Percentiles rank a stretch among this genome's conserved stretches.
Evolutionary conservation across 2,329 filamentous ascomycete species (phyloP).

Genomic region (Fusarium anguioides): DNA sequence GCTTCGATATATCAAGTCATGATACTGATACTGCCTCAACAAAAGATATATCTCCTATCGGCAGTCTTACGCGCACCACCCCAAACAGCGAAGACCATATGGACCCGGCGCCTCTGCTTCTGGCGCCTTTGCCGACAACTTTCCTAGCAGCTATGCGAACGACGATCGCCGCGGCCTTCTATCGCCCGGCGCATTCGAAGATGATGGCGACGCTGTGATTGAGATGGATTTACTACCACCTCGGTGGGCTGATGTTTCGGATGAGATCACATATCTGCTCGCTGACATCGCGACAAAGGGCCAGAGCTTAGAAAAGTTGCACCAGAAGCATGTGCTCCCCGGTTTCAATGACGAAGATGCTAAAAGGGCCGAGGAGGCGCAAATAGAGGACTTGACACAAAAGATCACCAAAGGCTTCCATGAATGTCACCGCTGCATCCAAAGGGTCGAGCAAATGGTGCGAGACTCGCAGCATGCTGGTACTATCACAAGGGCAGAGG

Average conservation of each 20-base stretch:
- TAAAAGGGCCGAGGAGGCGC: constrained; percentile 84
- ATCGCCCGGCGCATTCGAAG: constrained; percentile 78
- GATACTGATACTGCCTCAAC: constrained; percentile 14
- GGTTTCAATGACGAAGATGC: constrained; percentile 96
- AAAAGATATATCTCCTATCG: constrained; percentile 96
- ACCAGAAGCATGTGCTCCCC: constrained; percentile 96
- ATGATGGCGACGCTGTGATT: constrained; percentile 94
- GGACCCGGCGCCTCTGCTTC: constrained; percentile 60
- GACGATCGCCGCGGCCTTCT: constrained; percentile 82
- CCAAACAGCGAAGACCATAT: constrained; percentile 83
- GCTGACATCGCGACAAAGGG: constrained; percentile 84
- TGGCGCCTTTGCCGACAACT: constrained; percentile 68
- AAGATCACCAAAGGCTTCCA: constrained; percentile 91
- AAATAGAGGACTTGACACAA: constrained; percentile 92
- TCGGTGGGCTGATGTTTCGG: constrained; percentile 94
- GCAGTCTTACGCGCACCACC: constrained; percentile 97
- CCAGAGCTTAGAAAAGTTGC: constrained; percentile 86
- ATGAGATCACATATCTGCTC: constrained; percentile 88
- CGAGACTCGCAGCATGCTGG: constrained; percentile 79
- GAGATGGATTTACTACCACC: constrained; percentile 98
- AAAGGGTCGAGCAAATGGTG: constrained; percentile 88
- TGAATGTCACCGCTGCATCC: constrained; percentile 87
- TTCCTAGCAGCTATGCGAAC: constrained; percentile 60
- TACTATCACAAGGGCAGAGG: constrained; percentile 82
- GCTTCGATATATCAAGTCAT: constrained; percentile 1